These are phyloP conservation scores for Tephrocybe sp. DNA, from an alignment of 768 basidiomycete genomes.

Conservation along the genomic window DNA sequence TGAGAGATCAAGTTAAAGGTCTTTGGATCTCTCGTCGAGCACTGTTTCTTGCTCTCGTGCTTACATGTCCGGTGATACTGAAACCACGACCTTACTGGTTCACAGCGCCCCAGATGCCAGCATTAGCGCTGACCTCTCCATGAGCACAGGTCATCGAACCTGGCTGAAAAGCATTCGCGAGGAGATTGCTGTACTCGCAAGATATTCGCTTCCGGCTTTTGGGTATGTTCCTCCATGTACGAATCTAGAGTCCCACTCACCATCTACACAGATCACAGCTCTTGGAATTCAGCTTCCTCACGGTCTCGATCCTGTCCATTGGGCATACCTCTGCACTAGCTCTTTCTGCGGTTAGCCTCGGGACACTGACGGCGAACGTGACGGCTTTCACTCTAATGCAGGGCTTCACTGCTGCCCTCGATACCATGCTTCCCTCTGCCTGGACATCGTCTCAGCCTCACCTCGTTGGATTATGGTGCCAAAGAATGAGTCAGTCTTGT, in stretches of 20 bases:
- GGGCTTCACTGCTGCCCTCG: slow-evolving; percentile 82
- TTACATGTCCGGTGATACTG: too few relatives aligned
- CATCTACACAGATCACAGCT: slow-evolving; percentile 57
- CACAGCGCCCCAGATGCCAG: too few relatives aligned
- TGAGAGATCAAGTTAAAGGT: too few relatives aligned
- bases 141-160: too few relatives aligned
- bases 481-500: slow-evolving; percentile 73
- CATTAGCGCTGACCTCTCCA: too few relatives aligned
- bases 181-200: neutral
- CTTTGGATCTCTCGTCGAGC: too few relatives aligned
- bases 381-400: slow-evolving; percentile 78
- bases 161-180: too few relatives aligned
- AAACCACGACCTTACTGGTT: too few relatives aligned
- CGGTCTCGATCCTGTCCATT: slow-evolving; percentile 84
- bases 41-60: too few relatives aligned
- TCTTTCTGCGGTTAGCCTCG: slow-evolving; percentile 78
- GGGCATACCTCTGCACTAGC: slow-evolving; percentile 89
- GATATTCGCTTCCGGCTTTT: neutral
- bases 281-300: slow-evolving; percentile 82
- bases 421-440: slow-evolving; percentile 92
- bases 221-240: neutral
- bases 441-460: slow-evolving; percentile 87
- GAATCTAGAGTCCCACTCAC: neutral
- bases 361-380: slow-evolving; percentile 69
- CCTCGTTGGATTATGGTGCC: slow-evolving; percentile 86